Evolutionary conservation across 2,329 filamentous ascomycete genomes (phyloP).

Genomic region (Talaromyces sp.): DNA sequence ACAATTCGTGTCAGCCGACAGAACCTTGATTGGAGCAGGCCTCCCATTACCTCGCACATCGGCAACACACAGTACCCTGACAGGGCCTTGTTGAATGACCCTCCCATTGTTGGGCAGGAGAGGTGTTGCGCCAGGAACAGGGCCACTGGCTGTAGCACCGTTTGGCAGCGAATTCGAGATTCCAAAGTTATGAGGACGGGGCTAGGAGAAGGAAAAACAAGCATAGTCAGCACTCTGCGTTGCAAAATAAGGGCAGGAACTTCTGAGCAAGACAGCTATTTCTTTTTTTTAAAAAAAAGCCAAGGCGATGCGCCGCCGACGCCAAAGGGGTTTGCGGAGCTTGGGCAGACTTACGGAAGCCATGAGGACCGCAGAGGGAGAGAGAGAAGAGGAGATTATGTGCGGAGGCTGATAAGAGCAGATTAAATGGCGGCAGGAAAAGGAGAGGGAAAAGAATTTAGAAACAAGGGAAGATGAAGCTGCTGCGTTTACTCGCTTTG

Average conservation of each 20-base stretch:
- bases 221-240: slow-evolving; percentile 16
- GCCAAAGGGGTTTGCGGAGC: slow-evolving; percentile 13
- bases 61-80: slow-evolving; percentile 44
- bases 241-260: background rate
- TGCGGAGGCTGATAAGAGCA: slow-evolving; percentile 1
- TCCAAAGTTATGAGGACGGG: slow-evolving; percentile 39
- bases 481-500: background rate
- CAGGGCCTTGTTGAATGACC: slow-evolving; percentile 43
- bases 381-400: slow-evolving; percentile 1
- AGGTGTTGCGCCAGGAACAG: slow-evolving; percentile 41
- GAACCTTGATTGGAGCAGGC: background rate
- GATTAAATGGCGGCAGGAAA: background rate
- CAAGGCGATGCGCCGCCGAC: slow-evolving; percentile 5
- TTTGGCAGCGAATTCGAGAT: slow-evolving; percentile 42
- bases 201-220: slow-evolving; percentile 21
- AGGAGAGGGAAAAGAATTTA: slow-evolving; percentile 14
- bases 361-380: slow-evolving; percentile 28
- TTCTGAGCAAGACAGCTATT: background rate
- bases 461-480: slow-evolving; percentile 14
- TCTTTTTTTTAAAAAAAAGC: background rate
- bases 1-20: slow-evolving; percentile 3
- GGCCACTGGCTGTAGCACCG: slow-evolving; percentile 35
- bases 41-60: slow-evolving; percentile 42
- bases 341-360: slow-evolving; percentile 40
- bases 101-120: slow-evolving; percentile 47